Conservation (phyloP, 306 rosid genomes). For the Cotoneaster glaucophyllus region DNA sequence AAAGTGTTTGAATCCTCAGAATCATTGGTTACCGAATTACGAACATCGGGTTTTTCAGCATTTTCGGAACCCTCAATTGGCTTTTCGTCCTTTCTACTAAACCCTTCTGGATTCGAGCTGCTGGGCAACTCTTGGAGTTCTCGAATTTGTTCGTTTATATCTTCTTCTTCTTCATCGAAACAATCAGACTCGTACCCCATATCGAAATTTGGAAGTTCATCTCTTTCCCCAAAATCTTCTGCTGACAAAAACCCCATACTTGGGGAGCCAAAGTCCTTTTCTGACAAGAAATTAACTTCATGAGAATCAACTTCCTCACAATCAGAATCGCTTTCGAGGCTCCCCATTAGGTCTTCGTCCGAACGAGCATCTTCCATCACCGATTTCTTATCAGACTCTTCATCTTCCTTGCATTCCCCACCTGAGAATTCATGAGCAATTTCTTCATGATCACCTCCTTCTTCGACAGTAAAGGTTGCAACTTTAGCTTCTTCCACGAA, state of each 20-base stretch:
- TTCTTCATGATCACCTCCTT: conserved; percentile 21
- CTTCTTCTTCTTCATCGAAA: conserved; percentile 48
- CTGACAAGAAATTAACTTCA: conserved; percentile 24
- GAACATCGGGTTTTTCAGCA: conserved; percentile 12
- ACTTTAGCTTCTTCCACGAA: conserved; percentile 47
- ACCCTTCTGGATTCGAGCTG: conserved; percentile 1
- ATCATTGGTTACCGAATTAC: conserved; percentile 14
- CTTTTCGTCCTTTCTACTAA: conserved; percentile 1
- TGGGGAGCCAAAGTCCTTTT: conserved; percentile 27
- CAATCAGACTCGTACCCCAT: conserved; percentile 51
- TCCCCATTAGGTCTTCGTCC: conserved; percentile 15
- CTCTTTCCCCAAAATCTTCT: conserved; percentile 32
- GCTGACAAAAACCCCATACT: conserved; percentile 42
- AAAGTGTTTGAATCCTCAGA: conserved; percentile 52
- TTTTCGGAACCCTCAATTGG: not conserved
- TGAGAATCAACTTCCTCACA: not conserved
- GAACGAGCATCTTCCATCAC: conserved; percentile 7
- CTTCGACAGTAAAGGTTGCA: conserved; percentile 37
- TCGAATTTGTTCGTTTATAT: conserved; percentile 36
- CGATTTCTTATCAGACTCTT: conserved; percentile 5
- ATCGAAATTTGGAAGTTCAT: conserved; percentile 22
- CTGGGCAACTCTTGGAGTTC: conserved; percentile 23
- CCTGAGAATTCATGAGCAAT: conserved; percentile 5
- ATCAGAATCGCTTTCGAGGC: not conserved
- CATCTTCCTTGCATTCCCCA: conserved; percentile 10